Conservation (phyloP, 306 rosid genomes). For the Vicia faba region DNA sequence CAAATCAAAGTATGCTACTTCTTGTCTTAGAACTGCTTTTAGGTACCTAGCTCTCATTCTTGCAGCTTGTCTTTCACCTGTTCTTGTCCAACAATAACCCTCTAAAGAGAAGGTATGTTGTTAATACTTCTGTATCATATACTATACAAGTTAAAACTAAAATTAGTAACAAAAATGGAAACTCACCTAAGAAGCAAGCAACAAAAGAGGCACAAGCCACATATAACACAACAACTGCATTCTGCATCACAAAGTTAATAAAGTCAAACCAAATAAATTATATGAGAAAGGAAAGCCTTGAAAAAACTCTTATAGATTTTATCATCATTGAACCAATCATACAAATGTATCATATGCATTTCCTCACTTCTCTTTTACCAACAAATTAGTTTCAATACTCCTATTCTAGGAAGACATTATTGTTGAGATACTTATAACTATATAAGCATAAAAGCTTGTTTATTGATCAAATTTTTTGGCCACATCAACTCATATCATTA, state of each 20-base stretch:
- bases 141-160: background rate
- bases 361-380: too few relatives aligned
- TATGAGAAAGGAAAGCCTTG: background rate
- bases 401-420: too few relatives aligned
- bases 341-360: too few relatives aligned
- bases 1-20: constrained; percentile 89
- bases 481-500: too few relatives aligned
- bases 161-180: background rate
- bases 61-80: constrained; percentile 86
- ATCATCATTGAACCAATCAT: background rate
- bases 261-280: constrained; percentile 25
- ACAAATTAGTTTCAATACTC: too few relatives aligned
- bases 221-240: constrained; percentile 67
- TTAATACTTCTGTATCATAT: background rate
- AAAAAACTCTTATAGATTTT: background rate
- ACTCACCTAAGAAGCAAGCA: constrained; percentile 80
- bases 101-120: constrained; percentile 41
- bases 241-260: constrained; percentile 54
- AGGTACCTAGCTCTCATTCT: constrained; percentile 82
- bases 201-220: constrained; percentile 69
- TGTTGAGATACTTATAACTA: too few relatives aligned
- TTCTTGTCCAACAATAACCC: constrained; percentile 98
- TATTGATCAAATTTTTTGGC: too few relatives aligned
- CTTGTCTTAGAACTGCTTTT: constrained; percentile 86
- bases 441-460: too few relatives aligned